Percentiles rank a stretch among this genome's conserved stretches.
Conservation (phyloP, 108 stramenopile species). For the Nitzschia sp. region DNA sequence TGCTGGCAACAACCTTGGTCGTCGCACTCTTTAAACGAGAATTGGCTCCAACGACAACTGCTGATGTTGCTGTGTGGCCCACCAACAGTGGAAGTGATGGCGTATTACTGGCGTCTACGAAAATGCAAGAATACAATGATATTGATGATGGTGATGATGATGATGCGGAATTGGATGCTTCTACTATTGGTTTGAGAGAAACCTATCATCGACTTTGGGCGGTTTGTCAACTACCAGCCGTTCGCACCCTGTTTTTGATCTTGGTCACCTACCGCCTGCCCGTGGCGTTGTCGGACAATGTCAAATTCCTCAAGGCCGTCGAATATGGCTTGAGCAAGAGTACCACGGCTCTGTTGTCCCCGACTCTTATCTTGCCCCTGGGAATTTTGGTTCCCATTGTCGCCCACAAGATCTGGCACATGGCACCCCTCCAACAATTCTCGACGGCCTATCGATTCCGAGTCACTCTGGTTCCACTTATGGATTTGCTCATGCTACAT, state of each 20-base stretch:
- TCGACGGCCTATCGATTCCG: conserved; percentile 80
- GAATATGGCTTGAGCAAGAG: conserved; percentile 84
- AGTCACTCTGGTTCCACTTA: conserved; percentile 75
- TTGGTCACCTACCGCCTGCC: conserved; percentile 89
- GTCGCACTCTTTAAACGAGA: conserved; percentile 91
- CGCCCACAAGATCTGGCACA: conserved; percentile 78
- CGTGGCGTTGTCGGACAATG: conserved; percentile 84
- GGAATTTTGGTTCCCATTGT: conserved; percentile 82
- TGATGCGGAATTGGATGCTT: conserved; percentile 83
- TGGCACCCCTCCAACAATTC: conserved; percentile 77
- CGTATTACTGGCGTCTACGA: conserved; percentile 1
- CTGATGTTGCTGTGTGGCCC: too few relatives aligned
- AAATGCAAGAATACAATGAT: conserved; percentile 14
- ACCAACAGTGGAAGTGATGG: conserved; percentile 13
- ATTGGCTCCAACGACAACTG: conserved; percentile 20
- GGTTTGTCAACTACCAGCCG: conserved; percentile 86
- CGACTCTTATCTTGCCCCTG: conserved; percentile 83
- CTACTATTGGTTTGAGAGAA: conserved; percentile 77
- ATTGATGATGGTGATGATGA: conserved; percentile 59
- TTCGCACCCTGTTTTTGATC: conserved; percentile 80
- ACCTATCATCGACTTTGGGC: conserved; percentile 86
- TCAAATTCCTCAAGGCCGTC: conserved; percentile 88
- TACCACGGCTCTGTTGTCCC: conserved; percentile 82
- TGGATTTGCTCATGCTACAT: conserved; percentile 77
- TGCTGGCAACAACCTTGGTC: conserved; percentile 85